Conservation (phyloP, 306 rosid genomes). For the Hippophae tibetana region DNA sequence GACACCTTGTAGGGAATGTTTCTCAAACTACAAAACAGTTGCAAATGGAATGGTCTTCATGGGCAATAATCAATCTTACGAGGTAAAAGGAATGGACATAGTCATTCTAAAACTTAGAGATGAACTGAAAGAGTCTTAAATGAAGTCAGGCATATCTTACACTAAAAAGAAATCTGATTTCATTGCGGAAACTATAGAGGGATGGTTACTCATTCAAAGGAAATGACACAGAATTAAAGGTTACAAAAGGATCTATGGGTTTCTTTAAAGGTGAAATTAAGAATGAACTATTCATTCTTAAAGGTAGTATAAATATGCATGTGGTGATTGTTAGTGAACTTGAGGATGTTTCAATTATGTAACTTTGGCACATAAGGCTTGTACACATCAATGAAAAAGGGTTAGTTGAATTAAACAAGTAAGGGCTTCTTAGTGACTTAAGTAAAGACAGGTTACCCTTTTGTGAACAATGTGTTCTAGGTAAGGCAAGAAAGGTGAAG, state of each 20-base stretch:
- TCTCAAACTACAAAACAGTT: background rate
- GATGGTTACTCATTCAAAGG: background rate
- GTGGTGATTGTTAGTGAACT: background rate
- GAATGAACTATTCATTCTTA: background rate
- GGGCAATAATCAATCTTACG: background rate
- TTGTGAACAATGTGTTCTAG: background rate
- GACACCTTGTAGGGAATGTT: background rate
- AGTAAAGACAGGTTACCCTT: background rate
- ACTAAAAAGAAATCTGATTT: background rate
- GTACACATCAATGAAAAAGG: background rate
- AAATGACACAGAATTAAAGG: background rate
- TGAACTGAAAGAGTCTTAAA: background rate
- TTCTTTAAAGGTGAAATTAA: background rate
- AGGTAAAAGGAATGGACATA: background rate
- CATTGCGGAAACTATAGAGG: background rate
- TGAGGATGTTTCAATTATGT: background rate
- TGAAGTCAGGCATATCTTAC: background rate
- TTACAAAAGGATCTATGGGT: background rate
- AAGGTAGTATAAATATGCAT: no score
- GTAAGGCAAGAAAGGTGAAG: background rate
- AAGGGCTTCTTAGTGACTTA: background rate
- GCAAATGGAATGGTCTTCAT: no score
- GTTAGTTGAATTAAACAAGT: background rate
- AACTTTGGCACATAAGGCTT: background rate
- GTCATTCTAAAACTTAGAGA: background rate